Evolutionary conservation across 2,329 filamentous ascomycete species (phyloP), one percentile per base, ranked within the genome.

Genomic region (Fusarium subglutinans): DNA sequence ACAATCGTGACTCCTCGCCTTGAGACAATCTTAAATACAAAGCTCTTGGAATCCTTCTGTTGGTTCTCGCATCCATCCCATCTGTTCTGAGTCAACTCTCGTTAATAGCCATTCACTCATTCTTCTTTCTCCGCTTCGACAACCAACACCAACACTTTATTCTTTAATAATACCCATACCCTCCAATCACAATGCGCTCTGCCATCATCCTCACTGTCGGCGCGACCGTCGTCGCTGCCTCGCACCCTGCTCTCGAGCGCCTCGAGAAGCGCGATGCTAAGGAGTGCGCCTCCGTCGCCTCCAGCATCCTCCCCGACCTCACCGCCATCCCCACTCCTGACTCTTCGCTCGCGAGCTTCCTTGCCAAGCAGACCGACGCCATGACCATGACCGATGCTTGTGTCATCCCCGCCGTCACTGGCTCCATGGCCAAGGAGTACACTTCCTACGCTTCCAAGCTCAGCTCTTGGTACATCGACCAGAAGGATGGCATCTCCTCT

Each of bases 321-420:
- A 76, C 72, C n/a, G 66, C 37, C 30, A 30, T 73, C 20, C 79
- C 79, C 22, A 78, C 76, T 0, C 69, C 74, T 12, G 66, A 69
- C 4, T 26, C 40, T 15, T 56, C 73, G 6, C 74, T 81, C 18
- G 24, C 53, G 24, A 48, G 57, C 35, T 80, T 70, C 55, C 47
- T 81, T 24, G 66, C 69, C 41, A 26, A 28, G 10, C 69, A 76
- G 50, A 80, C 79, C 15, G 22, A 72, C 12, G 20, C 59, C 18
- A 66, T 55, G 20, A 76, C 76, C 45, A 33, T 62, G 41, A 77
- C 78, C 28, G 66, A 78, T 28, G 17, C 53, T 3, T 81, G 79
- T 66, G 71, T 75, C 30, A 24, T 80, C 37, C 79, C 79, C 13
- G 64, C 51, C 5, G 65, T 80, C 41, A 81, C 79, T 13, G 79